Evolutionary conservation across 2,329 filamentous ascomycete species (phyloP), one percentile per base, ranked within the genome.

Genomic region (Fonsecaea nubica): DNA sequence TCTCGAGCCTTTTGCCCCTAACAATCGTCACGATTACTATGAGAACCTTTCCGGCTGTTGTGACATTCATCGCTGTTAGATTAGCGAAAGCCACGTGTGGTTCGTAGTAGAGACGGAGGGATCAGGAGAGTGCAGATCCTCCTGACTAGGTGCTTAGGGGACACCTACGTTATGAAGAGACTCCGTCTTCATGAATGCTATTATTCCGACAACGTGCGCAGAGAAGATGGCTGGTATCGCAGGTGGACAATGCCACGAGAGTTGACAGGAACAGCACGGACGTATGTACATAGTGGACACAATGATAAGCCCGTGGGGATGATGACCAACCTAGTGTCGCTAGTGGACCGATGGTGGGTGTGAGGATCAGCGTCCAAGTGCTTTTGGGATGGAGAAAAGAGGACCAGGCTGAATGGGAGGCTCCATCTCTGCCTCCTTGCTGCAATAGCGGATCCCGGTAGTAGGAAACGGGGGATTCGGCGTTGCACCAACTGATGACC

Each of bases 61-160:
- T 40, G 18, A 42, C 38, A 58, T 58, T 58, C 33, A 30, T 40
- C 36, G 9, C 35, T 58, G 30, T 33, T 40, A 50, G 57, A 61
- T 61, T 61, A 61, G 58, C 58, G 58, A 61, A 25, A 40, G 21
- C 53, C 61, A 63, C 61, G 61, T 58, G 61, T 63, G 33, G 61
- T 63, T 63, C 61, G 45, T 50, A 30, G 13, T 38, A 50, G 18
- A 63, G 57, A 36, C 32, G 54, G 48, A 55, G 54, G 18, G 60
- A 55, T 63, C 60, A 56, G 52, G 35, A 50, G 35, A 10, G 35
- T 30, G 25, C 36, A 30, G 57, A 59, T 50, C 57, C 40, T 59
- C 57, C 38, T 48, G 30, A 33, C 15, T 50, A 21, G 30, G 52
- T 30, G 21, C 9, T 12, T 50, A 21, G 45, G 45, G 45, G 25